Percentiles rank a stretch among this genome's conserved stretches.
phyloP scores from a whole-genome alignment of 371 early-diverging fungal genomes.

The Cokeromyces recurvatus region DNA sequence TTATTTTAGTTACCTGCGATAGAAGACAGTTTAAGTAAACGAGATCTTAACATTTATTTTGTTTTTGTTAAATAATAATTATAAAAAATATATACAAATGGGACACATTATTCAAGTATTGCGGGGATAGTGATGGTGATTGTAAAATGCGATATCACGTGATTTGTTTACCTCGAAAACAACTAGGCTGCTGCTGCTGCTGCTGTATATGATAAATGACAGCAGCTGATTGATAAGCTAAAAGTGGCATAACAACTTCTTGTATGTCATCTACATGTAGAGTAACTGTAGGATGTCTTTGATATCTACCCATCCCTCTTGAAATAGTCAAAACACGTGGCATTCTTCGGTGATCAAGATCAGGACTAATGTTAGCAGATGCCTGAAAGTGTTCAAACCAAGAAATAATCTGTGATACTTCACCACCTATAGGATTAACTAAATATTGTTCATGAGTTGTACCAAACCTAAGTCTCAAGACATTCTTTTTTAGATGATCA shows the following conservation, averaged over 20 bases:
- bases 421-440: slow-evolving; percentile 1
- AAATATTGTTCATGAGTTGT: slow-evolving; percentile 11
- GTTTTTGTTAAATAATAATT: too few relatives aligned
- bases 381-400: slow-evolving; percentile 24
- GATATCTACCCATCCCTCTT: too few relatives aligned
- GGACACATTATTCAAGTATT: too few relatives aligned
- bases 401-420: slow-evolving; percentile 8
- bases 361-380: slow-evolving; percentile 17
- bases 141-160: too few relatives aligned
- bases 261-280: background rate
- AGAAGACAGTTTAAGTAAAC: slow-evolving; percentile 1
- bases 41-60: slow-evolving; percentile 4
- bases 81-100: too few relatives aligned
- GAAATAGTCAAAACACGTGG: slow-evolving; percentile 11
- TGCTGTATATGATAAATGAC: too few relatives aligned
- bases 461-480: slow-evolving; percentile 10
- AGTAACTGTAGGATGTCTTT: background rate
- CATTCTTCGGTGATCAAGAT: slow-evolving; percentile 21
- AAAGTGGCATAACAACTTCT: too few relatives aligned
- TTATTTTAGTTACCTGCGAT: slow-evolving; percentile 1
- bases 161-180: too few relatives aligned
- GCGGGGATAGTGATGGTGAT: too few relatives aligned
- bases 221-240: too few relatives aligned
- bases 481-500: slow-evolving; percentile 9
- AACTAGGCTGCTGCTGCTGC: too few relatives aligned